These are phyloP conservation scores for Karstenula rhodostoma DNA, from an alignment of 2,329 filamentous ascomycete species.

Conservation along the genomic window DNA sequence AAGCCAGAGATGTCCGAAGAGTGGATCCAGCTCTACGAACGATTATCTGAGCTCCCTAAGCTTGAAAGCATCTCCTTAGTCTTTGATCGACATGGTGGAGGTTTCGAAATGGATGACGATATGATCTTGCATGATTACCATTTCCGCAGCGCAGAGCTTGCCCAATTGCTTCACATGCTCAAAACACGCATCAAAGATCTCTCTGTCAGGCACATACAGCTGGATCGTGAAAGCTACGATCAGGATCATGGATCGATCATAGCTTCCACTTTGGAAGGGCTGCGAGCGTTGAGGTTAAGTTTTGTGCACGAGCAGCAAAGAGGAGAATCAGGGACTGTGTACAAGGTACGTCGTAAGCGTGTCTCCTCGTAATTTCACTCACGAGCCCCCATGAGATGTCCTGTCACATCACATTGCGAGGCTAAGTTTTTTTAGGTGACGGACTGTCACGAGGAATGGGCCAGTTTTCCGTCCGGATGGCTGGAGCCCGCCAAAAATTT, in stretches of 20 bases:
- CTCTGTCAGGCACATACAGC: conserved; percentile 2
- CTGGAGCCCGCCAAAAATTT: conserved; percentile 14
- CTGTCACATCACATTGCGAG: background rate
- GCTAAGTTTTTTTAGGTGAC: background rate
- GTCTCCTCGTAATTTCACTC: background rate
- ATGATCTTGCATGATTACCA: background rate
- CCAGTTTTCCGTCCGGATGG: conserved; percentile 7
- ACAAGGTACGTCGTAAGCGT: background rate
- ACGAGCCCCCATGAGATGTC: background rate
- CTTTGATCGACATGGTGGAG: conserved; percentile 18
- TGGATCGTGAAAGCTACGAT: background rate
- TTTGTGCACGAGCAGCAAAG: conserved; percentile 11
- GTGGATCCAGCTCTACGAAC: conserved; percentile 2
- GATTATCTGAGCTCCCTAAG: conserved; percentile 5
- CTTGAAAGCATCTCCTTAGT: conserved; percentile 11
- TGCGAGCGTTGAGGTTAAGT: conserved; percentile 14
- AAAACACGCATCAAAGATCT: background rate
- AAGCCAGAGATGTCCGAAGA: background rate
- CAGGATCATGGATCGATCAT: background rate
- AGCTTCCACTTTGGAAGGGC: background rate
- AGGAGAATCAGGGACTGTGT: background rate
- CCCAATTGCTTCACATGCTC: background rate
- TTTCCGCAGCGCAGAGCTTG: background rate
- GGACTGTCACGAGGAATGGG: conserved; percentile 8
- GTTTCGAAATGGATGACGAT: background rate